These are phyloP conservation scores for Colletotrichum sp. DNA, from an alignment of 2,329 filamentous ascomycete genomes.

Conservation along the genomic window DNA sequence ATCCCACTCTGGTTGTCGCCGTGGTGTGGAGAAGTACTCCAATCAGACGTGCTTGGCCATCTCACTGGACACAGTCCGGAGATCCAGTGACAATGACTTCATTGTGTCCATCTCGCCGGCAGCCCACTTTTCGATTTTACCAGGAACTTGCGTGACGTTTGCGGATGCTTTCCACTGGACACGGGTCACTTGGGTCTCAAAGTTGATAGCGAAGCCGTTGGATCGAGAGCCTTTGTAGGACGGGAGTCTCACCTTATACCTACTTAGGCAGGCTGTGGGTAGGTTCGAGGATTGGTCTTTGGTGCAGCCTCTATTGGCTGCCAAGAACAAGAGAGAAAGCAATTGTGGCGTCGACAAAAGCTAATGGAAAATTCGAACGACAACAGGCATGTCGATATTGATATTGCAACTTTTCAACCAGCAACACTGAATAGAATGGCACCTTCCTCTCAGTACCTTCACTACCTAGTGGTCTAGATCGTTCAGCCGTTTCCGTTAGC, in stretches of 20 bases:
- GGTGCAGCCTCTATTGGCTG: not conserved
- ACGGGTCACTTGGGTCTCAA: not conserved
- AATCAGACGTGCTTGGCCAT: not conserved
- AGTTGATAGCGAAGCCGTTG: not conserved
- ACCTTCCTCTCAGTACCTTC: not conserved
- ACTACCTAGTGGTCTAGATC: not conserved
- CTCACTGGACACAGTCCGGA: not conserved
- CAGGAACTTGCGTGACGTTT: not conserved
- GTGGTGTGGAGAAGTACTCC: not conserved
- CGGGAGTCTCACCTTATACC: not conserved
- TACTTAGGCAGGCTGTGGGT: not conserved
- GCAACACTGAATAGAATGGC: not conserved
- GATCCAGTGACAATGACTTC: not conserved
- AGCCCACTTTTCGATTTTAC: not conserved
- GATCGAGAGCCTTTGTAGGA: not conserved
- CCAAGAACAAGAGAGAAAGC: not conserved
- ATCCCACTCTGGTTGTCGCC: not conserved
- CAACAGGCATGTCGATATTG: not conserved
- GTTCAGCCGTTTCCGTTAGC: slow-evolving; percentile 7
- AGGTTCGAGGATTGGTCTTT: not conserved
- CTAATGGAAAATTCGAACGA: not conserved
- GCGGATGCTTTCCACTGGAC: not conserved
- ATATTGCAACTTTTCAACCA: not conserved
- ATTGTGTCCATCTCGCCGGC: not conserved
- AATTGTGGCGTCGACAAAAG: not conserved